These are phyloP conservation scores for Curvularia sp. DNA, from an alignment of 2,329 filamentous ascomycete species.

Conservation along the genomic window DNA sequence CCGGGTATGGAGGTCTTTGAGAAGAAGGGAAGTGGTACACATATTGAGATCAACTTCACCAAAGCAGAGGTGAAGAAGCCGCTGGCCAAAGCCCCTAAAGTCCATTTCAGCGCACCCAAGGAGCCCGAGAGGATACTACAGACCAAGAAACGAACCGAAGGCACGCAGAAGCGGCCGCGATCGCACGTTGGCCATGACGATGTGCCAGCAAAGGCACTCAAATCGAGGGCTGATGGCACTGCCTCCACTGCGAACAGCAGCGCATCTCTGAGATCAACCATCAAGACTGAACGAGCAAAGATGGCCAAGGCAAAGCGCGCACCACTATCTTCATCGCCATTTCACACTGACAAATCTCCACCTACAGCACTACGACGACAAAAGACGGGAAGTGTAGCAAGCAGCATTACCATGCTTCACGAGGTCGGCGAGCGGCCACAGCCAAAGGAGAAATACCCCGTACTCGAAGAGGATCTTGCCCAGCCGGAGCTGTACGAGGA, in stretches of 20 bases:
- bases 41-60: constrained; percentile 43
- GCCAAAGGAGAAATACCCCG: constrained; percentile 55
- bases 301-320: constrained; percentile 28
- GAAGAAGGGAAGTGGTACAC: constrained; percentile 34
- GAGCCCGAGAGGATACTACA: constrained; percentile 26
- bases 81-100: constrained; percentile 32
- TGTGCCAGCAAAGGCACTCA: constrained; percentile 47
- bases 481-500: constrained; percentile 68
- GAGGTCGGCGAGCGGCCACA: constrained; percentile 40
- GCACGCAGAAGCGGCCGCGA: constrained; percentile 43
- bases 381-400: constrained; percentile 30
- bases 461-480: constrained; percentile 61
- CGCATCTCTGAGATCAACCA: constrained; percentile 33
- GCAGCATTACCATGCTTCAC: constrained; percentile 45
- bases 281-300: constrained; percentile 37
- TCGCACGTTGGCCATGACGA: constrained; percentile 42
- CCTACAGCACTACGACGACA: constrained; percentile 44
- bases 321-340: constrained; percentile 46
- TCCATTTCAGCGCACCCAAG: constrained; percentile 40
- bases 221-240: constrained; percentile 37
- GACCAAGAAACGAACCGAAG: constrained; percentile 34
- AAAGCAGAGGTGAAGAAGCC: constrained; percentile 37
- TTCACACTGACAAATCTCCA: constrained; percentile 46
- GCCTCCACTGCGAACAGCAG: constrained; percentile 37
- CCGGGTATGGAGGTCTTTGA: constrained; percentile 53